Evolutionary conservation across 306 rosid species (phyloP).

Genomic region (Herpetospermum pedunculosum): DNA sequence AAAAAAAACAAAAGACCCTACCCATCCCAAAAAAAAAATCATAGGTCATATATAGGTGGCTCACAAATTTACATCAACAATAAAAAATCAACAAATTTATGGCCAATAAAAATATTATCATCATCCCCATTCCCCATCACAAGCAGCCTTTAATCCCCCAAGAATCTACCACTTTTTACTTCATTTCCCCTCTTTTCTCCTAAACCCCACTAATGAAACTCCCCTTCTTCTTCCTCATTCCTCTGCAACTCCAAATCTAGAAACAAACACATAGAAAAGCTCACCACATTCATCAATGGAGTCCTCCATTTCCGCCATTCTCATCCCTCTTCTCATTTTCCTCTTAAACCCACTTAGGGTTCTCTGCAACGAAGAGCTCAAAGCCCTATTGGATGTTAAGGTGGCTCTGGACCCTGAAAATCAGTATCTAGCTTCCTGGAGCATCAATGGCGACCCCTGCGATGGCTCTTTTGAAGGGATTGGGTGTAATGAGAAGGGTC

Average conservation of each 20-base stretch:
- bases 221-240: not conserved
- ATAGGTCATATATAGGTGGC: not conserved
- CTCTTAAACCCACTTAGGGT: slow-evolving; percentile 5
- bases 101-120: not conserved
- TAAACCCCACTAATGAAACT: not conserved
- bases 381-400: slow-evolving; percentile 28
- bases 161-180: not conserved
- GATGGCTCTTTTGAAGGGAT: slow-evolving; percentile 36
- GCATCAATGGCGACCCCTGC: slow-evolving; percentile 24
- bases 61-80: not conserved
- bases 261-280: not conserved
- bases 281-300: not conserved
- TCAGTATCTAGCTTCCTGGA: slow-evolving; percentile 33
- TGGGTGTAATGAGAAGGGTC: slow-evolving; percentile 37
- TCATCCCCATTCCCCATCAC: not conserved
- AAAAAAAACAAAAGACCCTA: not conserved
- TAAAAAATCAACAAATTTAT: not conserved
- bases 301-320: not conserved
- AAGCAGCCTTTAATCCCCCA: not conserved
- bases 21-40: not conserved
- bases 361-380: slow-evolving; percentile 16
- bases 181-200: not conserved
- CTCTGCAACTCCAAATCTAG: not conserved
- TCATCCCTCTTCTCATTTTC: slow-evolving; percentile 11
- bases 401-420: slow-evolving; percentile 37